phyloP scores from a whole-genome alignment of 192 early-diverging fungal species.

The Backusella mclennaniae region DNA sequence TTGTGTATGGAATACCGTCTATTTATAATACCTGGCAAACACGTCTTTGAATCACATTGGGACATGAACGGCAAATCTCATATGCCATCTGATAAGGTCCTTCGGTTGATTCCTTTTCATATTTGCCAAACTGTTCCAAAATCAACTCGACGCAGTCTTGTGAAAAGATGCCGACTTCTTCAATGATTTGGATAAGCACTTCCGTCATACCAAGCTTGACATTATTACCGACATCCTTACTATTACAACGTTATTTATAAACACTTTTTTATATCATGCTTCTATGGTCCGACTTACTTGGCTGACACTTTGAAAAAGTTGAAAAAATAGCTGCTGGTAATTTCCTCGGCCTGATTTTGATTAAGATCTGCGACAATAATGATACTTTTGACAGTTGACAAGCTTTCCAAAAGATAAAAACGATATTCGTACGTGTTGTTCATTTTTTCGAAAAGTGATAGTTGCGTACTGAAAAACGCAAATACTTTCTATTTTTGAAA shows the following conservation, averaged over 20 bases:
- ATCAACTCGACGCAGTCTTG: conserved; percentile 88
- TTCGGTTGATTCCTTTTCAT: conserved; percentile 62
- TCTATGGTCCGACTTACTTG: not conserved
- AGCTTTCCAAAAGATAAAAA: conserved; percentile 86
- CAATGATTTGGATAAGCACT: conserved; percentile 79
- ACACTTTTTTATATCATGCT: too few relatives aligned
- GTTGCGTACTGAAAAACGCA: conserved; percentile 76
- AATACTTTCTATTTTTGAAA: conserved; percentile 63
- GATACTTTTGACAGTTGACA: conserved; percentile 82
- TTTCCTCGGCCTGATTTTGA: conserved; percentile 61
- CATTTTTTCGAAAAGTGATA: conserved; percentile 59
- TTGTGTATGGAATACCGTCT: not conserved
- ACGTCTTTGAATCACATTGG: conserved; percentile 87
- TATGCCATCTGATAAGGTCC: conserved; percentile 75
- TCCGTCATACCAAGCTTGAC: conserved; percentile 79
- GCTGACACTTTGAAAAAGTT: conserved; percentile 58
- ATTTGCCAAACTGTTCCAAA: conserved; percentile 70
- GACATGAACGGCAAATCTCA: conserved; percentile 71
- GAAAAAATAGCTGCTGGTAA: conserved; percentile 70
- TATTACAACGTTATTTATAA: conserved; percentile 13
- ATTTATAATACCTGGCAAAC: conserved; percentile 64
- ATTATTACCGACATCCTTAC: conserved; percentile 69
- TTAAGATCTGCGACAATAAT: conserved; percentile 77
- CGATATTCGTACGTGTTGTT: conserved; percentile 69
- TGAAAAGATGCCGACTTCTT: conserved; percentile 66